Conservation (phyloP, 2,329 filamentous ascomycete genomes). For the Fusarium sp. region DNA sequence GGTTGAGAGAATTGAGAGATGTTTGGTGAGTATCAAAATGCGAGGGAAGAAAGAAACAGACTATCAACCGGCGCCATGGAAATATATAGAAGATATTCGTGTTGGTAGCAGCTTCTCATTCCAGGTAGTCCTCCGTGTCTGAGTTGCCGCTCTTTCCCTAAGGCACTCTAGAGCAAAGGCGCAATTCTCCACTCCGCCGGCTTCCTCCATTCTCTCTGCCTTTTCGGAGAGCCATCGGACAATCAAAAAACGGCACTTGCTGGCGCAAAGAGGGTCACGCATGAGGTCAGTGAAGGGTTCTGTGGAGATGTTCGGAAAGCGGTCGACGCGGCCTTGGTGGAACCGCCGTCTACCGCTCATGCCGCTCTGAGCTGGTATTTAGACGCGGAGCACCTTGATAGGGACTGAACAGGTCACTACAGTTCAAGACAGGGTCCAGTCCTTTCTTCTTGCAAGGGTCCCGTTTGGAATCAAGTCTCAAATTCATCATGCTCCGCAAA, state of each 20-base stretch:
- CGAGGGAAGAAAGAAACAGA: constrained; percentile 10
- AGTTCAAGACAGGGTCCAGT: neutral
- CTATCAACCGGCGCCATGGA: constrained; percentile 1
- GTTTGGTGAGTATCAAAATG: constrained; percentile 5
- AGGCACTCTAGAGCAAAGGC: constrained; percentile 6
- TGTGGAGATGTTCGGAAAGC: constrained; percentile 39
- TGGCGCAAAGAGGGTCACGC: constrained; percentile 37
- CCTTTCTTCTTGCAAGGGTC: constrained; percentile 5
- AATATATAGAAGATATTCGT: constrained; percentile 25
- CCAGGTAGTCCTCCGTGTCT: constrained; percentile 12
- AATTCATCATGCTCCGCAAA: neutral
- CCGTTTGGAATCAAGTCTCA: constrained; percentile 32
- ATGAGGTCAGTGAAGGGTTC: constrained; percentile 43
- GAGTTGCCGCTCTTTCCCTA: constrained; percentile 14
- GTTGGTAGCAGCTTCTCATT: constrained; percentile 13
- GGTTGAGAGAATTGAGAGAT: constrained; percentile 2
- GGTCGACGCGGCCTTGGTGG: constrained; percentile 39
- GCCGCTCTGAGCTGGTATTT: constrained; percentile 16
- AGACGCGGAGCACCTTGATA: constrained; percentile 38
- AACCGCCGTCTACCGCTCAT: constrained; percentile 30
- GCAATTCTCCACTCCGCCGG: constrained; percentile 2
- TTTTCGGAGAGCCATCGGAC: constrained; percentile 43
- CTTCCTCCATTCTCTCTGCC: constrained; percentile 12
- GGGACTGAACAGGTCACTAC: neutral
- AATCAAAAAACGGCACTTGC: constrained; percentile 14